Conservation (phyloP, 2,329 filamentous ascomycete genomes). For the Coniochaeta pulveracea region DNA sequence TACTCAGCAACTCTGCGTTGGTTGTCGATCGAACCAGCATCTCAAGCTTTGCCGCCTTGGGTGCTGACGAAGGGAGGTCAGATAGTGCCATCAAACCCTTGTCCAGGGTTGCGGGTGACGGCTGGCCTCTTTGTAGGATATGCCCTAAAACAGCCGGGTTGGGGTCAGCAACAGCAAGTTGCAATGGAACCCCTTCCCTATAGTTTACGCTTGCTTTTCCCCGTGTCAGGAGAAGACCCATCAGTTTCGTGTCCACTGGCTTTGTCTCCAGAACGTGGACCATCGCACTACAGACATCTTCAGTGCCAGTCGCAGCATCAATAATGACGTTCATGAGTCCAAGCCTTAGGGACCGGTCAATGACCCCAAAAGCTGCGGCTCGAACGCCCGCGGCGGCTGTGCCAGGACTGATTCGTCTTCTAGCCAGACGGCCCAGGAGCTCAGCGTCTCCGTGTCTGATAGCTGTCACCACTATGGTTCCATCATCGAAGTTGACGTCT, state of each 20-base stretch:
- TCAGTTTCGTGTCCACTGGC: constrained; percentile 37
- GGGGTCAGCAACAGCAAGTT: constrained; percentile 25
- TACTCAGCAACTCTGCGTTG: constrained; percentile 29
- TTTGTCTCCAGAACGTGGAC: constrained; percentile 28
- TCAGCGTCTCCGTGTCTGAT: constrained; percentile 34
- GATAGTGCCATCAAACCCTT: constrained; percentile 30
- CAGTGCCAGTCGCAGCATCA: constrained; percentile 25
- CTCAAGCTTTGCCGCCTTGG: constrained; percentile 37
- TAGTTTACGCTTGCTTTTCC: constrained; percentile 43
- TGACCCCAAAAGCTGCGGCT: constrained; percentile 32
- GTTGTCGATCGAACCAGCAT: constrained; percentile 30
- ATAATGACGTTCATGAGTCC: constrained; percentile 37
- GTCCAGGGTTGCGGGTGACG: constrained; percentile 29
- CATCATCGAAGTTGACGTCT: constrained; percentile 42
- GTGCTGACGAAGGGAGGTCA: constrained; percentile 28
- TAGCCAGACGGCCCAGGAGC: constrained; percentile 32
- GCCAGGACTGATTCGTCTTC: constrained; percentile 30
- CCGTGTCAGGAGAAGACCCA: constrained; percentile 35
- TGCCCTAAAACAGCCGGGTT: constrained; percentile 37
- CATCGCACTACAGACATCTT: constrained; percentile 30
- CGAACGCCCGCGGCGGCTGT: constrained; percentile 33
- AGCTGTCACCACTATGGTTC: constrained; percentile 34
- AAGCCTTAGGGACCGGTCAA: constrained; percentile 28
- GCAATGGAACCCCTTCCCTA: constrained; percentile 30
- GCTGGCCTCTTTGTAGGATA: constrained; percentile 32